Percentiles rank a stretch among this genome's conserved stretches.
phyloP scores from a whole-genome alignment of 2,329 filamentous ascomycete species.

The Paecilomyces niveus region DNA sequence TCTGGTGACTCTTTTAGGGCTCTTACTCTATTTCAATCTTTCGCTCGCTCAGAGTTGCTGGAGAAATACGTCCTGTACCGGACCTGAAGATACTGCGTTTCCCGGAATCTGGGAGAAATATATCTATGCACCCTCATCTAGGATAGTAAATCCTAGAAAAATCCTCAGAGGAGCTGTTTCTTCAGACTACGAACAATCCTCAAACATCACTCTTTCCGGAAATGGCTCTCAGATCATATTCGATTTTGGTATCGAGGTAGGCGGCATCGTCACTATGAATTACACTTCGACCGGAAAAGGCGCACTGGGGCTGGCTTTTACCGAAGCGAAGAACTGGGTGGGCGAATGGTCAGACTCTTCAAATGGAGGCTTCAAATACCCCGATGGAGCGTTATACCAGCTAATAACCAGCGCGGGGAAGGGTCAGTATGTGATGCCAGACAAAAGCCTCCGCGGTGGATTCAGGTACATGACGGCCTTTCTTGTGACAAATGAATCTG shows the following conservation, averaged over 20 bases:
- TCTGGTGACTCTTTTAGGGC: neutral
- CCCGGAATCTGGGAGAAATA: slow-evolving; percentile 52
- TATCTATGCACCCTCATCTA: slow-evolving; percentile 49
- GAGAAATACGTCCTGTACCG: slow-evolving; percentile 48
- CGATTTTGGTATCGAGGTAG: slow-evolving; percentile 54
- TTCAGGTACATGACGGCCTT: slow-evolving; percentile 41
- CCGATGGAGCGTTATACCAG: slow-evolving; percentile 35
- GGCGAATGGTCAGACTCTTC: slow-evolving; percentile 43
- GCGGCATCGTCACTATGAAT: slow-evolving; percentile 47
- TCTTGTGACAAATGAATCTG: slow-evolving; percentile 20
- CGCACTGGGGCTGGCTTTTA: slow-evolving; percentile 41
- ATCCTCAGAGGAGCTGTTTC: slow-evolving; percentile 23
- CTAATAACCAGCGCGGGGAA: slow-evolving; percentile 26
- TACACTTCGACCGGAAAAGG: slow-evolving; percentile 38
- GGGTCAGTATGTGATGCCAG: slow-evolving; percentile 32
- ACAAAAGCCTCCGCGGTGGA: slow-evolving; percentile 34
- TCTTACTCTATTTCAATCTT: slow-evolving; percentile 10
- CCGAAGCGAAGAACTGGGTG: slow-evolving; percentile 44
- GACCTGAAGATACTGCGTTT: slow-evolving; percentile 45
- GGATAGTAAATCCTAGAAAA: slow-evolving; percentile 42
- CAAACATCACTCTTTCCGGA: slow-evolving; percentile 24
- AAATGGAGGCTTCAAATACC: slow-evolving; percentile 37
- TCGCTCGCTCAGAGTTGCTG: slow-evolving; percentile 39
- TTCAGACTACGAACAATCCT: slow-evolving; percentile 21
- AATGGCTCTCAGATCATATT: slow-evolving; percentile 51